Evolutionary conservation across 2,329 filamentous ascomycete genomes (phyloP), one percentile per base, ranked within the genome.

Genomic region (Epichloe elymi): DNA sequence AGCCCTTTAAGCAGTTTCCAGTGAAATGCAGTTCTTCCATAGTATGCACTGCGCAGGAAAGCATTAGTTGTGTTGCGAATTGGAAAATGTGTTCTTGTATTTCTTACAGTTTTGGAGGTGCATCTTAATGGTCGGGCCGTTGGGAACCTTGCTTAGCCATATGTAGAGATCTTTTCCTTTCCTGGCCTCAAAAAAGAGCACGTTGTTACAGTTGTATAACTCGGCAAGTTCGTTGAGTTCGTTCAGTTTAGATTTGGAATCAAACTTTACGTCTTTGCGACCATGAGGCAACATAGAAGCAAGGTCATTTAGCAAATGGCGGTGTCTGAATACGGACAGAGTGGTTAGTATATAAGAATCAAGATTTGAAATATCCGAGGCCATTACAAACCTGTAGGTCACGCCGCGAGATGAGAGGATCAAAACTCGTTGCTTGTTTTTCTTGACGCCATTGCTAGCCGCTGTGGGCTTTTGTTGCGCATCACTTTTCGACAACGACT

Each of bases 11-110:
- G 66, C 90, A 96, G 74, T 98, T 98, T 50, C 93, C 93, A 15
- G 89, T 90, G 67, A 98, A 97, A 63, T 95, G 88, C 37, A 98
- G 75, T 68, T 98, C 93, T 63, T 91, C 88, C 88, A 94, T 95
- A 10, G 91, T 96, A 71, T 96, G 90, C 63, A 96, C 78, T 86
- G 58, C 43, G n/a, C 23, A 17, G 7, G 5, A n/a, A 17, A 17
- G 14, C 41, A 51, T 68, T 58, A 67, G 63, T 48, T 5, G 8
- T 33, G 14, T 19, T 36, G 10, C 30, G 15, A 48, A 30, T 20
- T 26, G 15, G 12, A 8, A 19, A 19, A 14, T 19, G 6, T 17
- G 8, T 43, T 43, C 15, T 35, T 39, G 14, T 35, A 17, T 39
- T 30, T 11, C 74, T 63, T 68, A 84, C 81, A 65, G 62, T 89